Evolutionary conservation across 2,329 filamentous ascomycete genomes (phyloP), one percentile per base, ranked within the genome.

Genomic region (Teratosphaeriaceae sp.): DNA sequence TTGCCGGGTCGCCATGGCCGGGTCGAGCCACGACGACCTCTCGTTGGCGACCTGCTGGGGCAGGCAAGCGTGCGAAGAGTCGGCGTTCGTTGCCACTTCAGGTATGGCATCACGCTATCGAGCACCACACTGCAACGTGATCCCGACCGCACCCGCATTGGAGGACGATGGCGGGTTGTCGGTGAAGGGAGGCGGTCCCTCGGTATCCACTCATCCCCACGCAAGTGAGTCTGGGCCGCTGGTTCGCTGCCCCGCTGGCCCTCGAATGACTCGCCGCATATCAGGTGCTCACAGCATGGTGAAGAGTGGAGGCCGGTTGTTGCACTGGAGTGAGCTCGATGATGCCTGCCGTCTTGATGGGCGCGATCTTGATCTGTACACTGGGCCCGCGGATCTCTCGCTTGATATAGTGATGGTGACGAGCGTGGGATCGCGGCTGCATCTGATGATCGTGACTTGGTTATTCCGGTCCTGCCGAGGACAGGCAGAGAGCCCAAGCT

Each of bases 401-500:
- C 1, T 71, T 69, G 34, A 71, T 72, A n/a, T n/a, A n/a, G n/a
- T n/a, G 31, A 5, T 5, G 12, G 5, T 15, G 15, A 34, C 31
- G 15, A 5, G 9, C 9, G 31, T 34, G 31, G 31, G 31, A 34
- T 34, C 3, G 5, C 18, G 18, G 15, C 20, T 19, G 31, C 31
- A 34, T 18, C 15, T 20, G 31, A 18, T 18, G n/a, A 18, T 19
- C 24, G 4, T 34, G 31, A n/a, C 16, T 31, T 31, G 29, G 7
- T n/a, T 6, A 16, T 31, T 8, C 11, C 6, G 6, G 29, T 31
- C 8, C 29, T 6, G 29, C 9, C 29, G 29, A n/a, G n/a, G n/a
- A n/a, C n/a, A n/a, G 54, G 80, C 72, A 56, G 71, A 67, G 3
- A 87, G 87, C 44, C 94, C 80, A 20, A 94, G 80, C 72, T 94